Percentiles rank a stretch among this genome's conserved stretches.
phyloP scores from a whole-genome alignment of 768 basidiomycete species.

The Myochromella boudieri region DNA sequence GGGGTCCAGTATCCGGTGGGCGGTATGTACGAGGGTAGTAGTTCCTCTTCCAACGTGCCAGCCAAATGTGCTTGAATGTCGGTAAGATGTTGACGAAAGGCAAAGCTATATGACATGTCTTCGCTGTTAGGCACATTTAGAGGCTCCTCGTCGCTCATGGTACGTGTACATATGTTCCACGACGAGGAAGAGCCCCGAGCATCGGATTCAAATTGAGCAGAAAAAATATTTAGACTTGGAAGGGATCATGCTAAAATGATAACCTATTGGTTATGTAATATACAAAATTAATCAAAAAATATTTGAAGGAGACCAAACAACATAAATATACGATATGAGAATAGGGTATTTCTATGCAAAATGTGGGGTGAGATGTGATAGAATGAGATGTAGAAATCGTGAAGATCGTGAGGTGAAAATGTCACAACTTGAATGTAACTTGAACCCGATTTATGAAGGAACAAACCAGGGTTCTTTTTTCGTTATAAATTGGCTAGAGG shows the following conservation, averaged over 20 bases:
- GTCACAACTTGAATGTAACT: too few species aligned
- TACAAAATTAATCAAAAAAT: not conserved
- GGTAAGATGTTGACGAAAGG: conserved; percentile 33
- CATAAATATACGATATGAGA: not conserved
- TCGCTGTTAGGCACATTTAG: conserved; percentile 7
- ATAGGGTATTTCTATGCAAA: not conserved
- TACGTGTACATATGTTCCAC: conserved; percentile 12
- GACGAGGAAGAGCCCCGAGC: conserved; percentile 1
- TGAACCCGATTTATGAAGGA: too few species aligned
- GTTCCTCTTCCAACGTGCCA: conserved; percentile 27
- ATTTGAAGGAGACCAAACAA: not conserved
- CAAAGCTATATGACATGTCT: conserved; percentile 19
- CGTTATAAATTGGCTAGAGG: conserved; percentile 36
- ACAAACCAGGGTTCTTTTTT: not conserved
- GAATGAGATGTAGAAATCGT: not conserved
- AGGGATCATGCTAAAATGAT: not conserved
- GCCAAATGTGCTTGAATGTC: conserved; percentile 35
- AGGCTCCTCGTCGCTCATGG: conserved; percentile 19
- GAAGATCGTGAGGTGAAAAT: conserved; percentile 3
- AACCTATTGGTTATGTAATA: conserved; percentile 2
- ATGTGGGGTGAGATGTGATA: conserved; percentile 2
- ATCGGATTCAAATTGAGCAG: conserved; percentile 5
- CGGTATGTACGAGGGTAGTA: conserved; percentile 33
- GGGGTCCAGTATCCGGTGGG: conserved; percentile 59
- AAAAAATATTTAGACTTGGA: not conserved